These are phyloP conservation scores for Phytophthora citrophthora DNA, from an alignment of 352 stramenopile genomes.

Conservation along the genomic window DNA sequence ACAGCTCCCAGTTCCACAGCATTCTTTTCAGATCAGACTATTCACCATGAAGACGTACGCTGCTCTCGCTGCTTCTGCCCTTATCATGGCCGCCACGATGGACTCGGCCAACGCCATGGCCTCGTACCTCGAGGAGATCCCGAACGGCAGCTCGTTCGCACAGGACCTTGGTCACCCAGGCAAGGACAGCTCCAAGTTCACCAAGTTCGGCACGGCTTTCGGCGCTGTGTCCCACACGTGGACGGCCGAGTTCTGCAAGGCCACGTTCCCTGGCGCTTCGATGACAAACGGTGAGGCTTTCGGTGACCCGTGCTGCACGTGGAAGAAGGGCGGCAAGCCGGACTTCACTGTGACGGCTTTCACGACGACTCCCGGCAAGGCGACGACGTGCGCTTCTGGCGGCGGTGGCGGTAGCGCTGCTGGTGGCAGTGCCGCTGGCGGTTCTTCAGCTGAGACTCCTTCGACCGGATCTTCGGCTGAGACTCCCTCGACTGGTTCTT, in stretches of 20 bases:
- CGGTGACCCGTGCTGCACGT: constrained; percentile 64
- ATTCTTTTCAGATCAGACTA: constrained; percentile 7
- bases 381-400: constrained; percentile 26
- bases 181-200: constrained; percentile 38
- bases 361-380: constrained; percentile 27
- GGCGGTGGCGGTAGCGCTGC: not conserved
- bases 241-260: constrained; percentile 29
- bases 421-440: constrained; percentile 1
- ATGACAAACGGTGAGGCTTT: constrained; percentile 54
- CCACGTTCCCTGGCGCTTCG: constrained; percentile 27
- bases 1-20: constrained; percentile 12
- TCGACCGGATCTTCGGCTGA: not conserved
- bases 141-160: constrained; percentile 48
- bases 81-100: constrained; percentile 27
- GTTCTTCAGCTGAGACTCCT: not conserved
- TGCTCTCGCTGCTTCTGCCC: constrained; percentile 26
- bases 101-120: constrained; percentile 25
- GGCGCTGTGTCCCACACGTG: constrained; percentile 30
- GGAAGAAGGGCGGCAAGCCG: constrained; percentile 39
- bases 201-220: constrained; percentile 48
- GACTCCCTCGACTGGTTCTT: not conserved
- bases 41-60: constrained; percentile 28
- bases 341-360: constrained; percentile 49
- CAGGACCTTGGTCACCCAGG: constrained; percentile 45
- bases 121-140: constrained; percentile 42